Base-by-base conservation (phyloP, 768 basidiomycete species). In the Chalciporus pseudorubinellus region DNA sequence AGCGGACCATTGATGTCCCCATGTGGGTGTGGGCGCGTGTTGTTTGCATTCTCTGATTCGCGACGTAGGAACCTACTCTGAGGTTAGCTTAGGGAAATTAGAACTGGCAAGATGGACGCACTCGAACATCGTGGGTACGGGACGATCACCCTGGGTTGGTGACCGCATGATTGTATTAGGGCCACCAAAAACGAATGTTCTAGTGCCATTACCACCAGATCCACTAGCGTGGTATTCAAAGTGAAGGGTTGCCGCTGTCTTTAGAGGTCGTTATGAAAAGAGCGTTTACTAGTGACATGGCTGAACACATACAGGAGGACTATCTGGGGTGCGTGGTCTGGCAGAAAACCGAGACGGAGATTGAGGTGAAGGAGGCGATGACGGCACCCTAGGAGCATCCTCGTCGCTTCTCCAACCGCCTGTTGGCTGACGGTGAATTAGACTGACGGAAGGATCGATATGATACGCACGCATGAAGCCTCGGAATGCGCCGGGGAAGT, bases 1-100 rank as follows among this genome's bases (percentile, higher is more conserved):
- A 87, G 57, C 6, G 78, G 74, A 3, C 84, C 84, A 16, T 76
- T 74, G 36, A 88, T 87, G 34, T 69, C 69, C 6, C 65, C 67
- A 13, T 68, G 60, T 4, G 64, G 48, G 20, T 68, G 60, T 3
- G 63, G 48, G 20, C 70, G 62, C 26, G 11, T 52, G 46, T 60
- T 59, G 20, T 43, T 46, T 11, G 46, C 19, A 41, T 53, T 53
- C 0, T 56, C 55, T 10, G 52, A 4, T 39, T 55, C 62, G 28
- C 72, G 64, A 55, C 71, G 68, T 31, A 74, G 44, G 53, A 69
- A 77, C 38, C 76, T 78, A 50, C 12, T 38, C 18, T 11, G 26
- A 52, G 39, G 56, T 29, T 31, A 46, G 16, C 16, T 4, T 19
- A 8, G 14, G 29, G 10, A 13, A 11, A 31, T n/a, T 3, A 12